Conservation (phyloP, 2,329 filamentous ascomycete species). For the Penicillium brasilianum region DNA sequence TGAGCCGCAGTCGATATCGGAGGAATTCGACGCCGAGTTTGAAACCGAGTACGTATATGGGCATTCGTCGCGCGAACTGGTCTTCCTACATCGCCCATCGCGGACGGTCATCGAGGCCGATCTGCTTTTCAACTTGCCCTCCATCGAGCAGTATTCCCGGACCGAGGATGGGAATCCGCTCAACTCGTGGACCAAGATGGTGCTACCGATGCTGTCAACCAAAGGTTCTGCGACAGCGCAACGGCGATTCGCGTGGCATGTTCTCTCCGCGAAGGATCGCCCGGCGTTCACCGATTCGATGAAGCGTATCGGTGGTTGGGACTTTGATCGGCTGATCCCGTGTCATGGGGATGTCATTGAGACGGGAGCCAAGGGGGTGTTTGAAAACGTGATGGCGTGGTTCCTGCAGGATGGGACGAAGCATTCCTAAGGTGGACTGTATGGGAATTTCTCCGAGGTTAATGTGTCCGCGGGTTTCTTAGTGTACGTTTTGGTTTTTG, state of each 20-base stretch:
- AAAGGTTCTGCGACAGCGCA: constrained; percentile 70
- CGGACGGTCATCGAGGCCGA: constrained; percentile 85
- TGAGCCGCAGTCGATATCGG: constrained; percentile 62
- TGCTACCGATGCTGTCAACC: constrained; percentile 61
- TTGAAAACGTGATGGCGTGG: constrained; percentile 81
- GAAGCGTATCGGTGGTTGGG: constrained; percentile 74
- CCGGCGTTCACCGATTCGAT: constrained; percentile 72
- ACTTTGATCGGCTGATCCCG: constrained; percentile 82
- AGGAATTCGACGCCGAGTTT: constrained; percentile 87
- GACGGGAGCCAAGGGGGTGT: constrained; percentile 72
- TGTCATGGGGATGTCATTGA: constrained; percentile 94
- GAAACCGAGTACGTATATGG: constrained; percentile 81
- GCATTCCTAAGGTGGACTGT: constrained; percentile 17
- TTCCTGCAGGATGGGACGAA: constrained; percentile 63
- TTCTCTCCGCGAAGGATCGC: constrained; percentile 65
- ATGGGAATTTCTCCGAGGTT: no score
- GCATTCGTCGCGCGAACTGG: constrained; percentile 84
- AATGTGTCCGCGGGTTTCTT: not conserved
- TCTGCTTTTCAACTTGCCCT: constrained; percentile 87
- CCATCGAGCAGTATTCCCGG: constrained; percentile 78
- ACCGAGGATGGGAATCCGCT: constrained; percentile 59
- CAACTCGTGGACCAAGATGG: constrained; percentile 65
- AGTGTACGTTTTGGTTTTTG: not conserved
- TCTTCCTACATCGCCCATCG: constrained; percentile 81
- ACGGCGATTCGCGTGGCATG: constrained; percentile 84